Base-by-base conservation (phyloP, 345 rosid species). In the Cardiospermum halicacabum region DNA sequence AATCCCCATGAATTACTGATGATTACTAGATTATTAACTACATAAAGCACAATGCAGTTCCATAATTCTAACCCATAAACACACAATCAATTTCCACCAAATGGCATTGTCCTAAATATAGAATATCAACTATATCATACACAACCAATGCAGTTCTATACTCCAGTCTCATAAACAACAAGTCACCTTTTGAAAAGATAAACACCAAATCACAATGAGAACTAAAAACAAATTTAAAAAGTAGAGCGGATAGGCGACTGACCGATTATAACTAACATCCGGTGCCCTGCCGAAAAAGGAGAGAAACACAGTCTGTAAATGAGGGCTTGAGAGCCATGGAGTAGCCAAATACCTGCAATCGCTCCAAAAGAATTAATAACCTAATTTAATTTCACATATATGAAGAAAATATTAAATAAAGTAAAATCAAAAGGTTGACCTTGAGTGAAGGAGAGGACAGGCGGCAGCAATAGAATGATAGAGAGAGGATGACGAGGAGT, bases 281-380 rank as follows among this genome's bases (percentile, higher is more conserved):
- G 80, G 84, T 43, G 78, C 40, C 43, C 71, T 71, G 56, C 72
- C 78, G n/a, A 61, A 56, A 6, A 76, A 49, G 45, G 32, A 68
- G 64, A 76, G 64, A 65, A 76, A 80, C 39, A 56, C 78, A 4
- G 78, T 80, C 61, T 80, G 84, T 25, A 76, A 65, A 71, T 80
- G 80, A 74, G 84, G 78, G 69, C 84, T 74, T 13, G 67, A 71
- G 4, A 80, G 76, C 84, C 84, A 80, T 32, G 80, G 80, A 26
- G 80, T 80, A 3, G 78, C 60, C 47, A 28, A 36, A 69, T 67
- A 80, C 69, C 84, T 79, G 58, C 13, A 57, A 7, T 18, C 19
- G 50, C 21, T 19, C 8, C 26, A 56, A 27, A 45, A 45, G 36
- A 34, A 22, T 40, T 7, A 42, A 5, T 15, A 57, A 53, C 9